These are phyloP conservation scores for Neurospora tetraspora DNA, from an alignment of 495 filamentous ascomycete species.

Conservation along the genomic window DNA sequence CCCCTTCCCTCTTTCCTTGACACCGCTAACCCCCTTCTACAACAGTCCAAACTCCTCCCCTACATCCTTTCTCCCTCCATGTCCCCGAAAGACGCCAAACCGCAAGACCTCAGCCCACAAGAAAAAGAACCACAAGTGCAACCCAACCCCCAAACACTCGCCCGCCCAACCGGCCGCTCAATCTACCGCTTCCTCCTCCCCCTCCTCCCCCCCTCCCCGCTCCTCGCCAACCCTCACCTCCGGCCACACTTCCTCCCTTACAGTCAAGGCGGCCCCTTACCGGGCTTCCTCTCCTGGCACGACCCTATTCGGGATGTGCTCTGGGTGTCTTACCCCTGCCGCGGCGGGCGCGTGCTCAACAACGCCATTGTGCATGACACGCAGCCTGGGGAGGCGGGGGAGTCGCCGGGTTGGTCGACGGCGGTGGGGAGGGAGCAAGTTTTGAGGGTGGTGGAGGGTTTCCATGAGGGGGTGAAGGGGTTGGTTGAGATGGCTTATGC, in stretches of 20 bases:
- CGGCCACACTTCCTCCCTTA: constrained; percentile 7
- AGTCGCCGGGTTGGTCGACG: constrained; percentile 12
- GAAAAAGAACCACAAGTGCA: too few relatives aligned
- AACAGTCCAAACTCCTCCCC: not conserved
- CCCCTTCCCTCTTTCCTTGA: not conserved
- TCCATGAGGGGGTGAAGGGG: constrained; percentile 8
- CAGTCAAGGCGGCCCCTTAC: constrained; percentile 2
- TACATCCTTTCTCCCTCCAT: not conserved
- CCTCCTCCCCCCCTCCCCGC: constrained; percentile 11
- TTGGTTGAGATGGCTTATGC: constrained; percentile 14
- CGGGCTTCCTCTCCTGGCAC: constrained; percentile 21
- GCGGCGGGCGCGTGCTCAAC: constrained; percentile 21
- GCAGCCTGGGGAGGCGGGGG: constrained; percentile 5
- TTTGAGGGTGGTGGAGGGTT: constrained; percentile 14
- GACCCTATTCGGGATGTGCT: constrained; percentile 19
- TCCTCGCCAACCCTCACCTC: constrained; percentile 25
- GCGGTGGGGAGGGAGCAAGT: constrained; percentile 7
- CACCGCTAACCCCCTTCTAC: not conserved
- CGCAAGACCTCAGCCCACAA: not conserved
- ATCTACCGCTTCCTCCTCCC: constrained; percentile 40
- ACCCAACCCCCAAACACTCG: not conserved
- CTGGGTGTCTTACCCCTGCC: constrained; percentile 38
- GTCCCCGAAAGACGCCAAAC: not conserved
- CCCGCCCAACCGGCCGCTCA: constrained; percentile 22
- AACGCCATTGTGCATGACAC: constrained; percentile 22